Evolutionary conservation across 345 rosid species (phyloP).

Genomic region (Rhodomyrtus tomentosa): DNA sequence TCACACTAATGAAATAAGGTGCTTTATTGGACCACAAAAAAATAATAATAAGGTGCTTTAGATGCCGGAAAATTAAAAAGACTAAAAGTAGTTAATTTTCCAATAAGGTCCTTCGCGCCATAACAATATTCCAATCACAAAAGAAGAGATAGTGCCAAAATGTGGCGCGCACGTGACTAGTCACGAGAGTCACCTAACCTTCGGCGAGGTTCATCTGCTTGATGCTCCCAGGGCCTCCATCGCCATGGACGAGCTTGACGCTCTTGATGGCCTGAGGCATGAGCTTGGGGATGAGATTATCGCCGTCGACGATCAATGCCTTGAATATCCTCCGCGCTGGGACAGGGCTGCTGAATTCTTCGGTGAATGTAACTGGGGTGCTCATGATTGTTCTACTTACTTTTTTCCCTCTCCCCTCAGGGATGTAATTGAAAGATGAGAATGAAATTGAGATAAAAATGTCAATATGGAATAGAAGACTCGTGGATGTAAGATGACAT

Average conservation of each 20-base stretch:
- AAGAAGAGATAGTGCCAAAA: background rate
- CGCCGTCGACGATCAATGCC: slow-evolving; percentile 13
- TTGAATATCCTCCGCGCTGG: slow-evolving; percentile 21
- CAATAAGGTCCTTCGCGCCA: background rate
- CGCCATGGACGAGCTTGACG: slow-evolving; percentile 18
- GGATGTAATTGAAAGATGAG: background rate
- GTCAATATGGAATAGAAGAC: background rate
- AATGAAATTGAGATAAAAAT: background rate
- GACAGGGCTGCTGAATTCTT: slow-evolving; percentile 8
- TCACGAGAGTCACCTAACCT: background rate
- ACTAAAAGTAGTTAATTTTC: too few species aligned
- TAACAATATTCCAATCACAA: background rate
- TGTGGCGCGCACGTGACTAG: background rate
- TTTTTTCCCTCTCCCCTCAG: background rate
- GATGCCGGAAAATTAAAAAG: too few species aligned
- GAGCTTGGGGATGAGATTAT: slow-evolving; percentile 18
- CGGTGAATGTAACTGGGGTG: slow-evolving; percentile 11
- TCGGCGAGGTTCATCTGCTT: slow-evolving; percentile 13
- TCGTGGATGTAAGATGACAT: background rate
- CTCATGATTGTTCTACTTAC: background rate
- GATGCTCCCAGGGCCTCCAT: slow-evolving; percentile 37
- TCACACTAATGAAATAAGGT: too few species aligned
- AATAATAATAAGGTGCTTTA: too few species aligned
- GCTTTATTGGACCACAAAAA: too few species aligned
- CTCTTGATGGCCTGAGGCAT: slow-evolving; percentile 20